phyloP scores from a whole-genome alignment of 2,329 filamentous ascomycete species.

The Ceratocystis albifundus region DNA sequence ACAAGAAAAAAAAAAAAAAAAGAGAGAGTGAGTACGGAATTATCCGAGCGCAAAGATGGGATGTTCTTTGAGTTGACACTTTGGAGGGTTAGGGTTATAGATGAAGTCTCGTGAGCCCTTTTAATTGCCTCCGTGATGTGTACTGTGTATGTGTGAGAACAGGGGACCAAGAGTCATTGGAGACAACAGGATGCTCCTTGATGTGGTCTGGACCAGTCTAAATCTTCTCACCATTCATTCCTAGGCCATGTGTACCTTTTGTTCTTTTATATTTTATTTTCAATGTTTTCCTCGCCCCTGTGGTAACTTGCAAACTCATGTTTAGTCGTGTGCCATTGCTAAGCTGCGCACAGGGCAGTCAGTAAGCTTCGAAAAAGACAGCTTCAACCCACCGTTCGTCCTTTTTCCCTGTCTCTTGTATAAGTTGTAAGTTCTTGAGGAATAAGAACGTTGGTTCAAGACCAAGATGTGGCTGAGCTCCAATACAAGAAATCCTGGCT shows the following conservation, averaged over 20 bases:
- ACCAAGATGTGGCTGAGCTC: no score
- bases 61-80: no score
- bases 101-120: neutral
- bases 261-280: neutral
- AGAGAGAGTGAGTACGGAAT: no score
- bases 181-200: neutral
- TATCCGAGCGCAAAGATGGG: no score
- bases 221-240: neutral
- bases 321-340: no score
- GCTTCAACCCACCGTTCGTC: neutral
- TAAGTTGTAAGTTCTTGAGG: neutral
- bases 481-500: no score
- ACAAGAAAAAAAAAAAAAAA: no score
- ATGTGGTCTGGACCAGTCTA: neutral
- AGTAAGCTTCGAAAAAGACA: neutral
- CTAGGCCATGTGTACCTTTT: neutral
- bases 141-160: neutral
- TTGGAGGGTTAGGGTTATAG: no score
- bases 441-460: neutral
- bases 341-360: no score
- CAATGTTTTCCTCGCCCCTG: no score
- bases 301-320: no score
- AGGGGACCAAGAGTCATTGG: neutral
- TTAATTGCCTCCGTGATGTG: neutral
- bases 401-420: neutral